Conservation (phyloP, 1,284 basidiomycete species). For the Cutaneotrichosporon cavernicola region DNA sequence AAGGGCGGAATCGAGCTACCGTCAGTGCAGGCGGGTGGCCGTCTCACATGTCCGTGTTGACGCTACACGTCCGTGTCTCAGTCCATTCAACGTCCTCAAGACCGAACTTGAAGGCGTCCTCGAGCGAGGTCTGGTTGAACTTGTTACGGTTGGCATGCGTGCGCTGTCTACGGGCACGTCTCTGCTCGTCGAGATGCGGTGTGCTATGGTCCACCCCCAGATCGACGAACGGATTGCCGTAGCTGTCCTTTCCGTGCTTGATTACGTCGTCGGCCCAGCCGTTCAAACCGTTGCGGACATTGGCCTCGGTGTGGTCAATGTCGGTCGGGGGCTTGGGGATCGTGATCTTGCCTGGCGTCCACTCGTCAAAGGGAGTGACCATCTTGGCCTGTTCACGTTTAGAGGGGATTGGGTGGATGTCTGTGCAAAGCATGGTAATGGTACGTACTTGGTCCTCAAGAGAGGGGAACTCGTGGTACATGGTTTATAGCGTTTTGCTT, state of each 20-base stretch:
- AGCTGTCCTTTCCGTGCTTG: constrained; percentile 12
- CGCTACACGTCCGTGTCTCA: constrained; percentile 29
- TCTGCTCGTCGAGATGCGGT: constrained; percentile 1
- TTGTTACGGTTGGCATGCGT: not conserved
- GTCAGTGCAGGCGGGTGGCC: constrained; percentile 5
- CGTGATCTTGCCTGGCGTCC: constrained; percentile 6
- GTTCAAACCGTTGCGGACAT: constrained; percentile 9
- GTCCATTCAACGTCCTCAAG: constrained; percentile 26
- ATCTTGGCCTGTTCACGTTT: not conserved
- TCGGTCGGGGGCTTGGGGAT: constrained; percentile 7
- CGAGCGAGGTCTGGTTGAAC: constrained; percentile 13
- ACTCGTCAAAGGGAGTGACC: constrained; percentile 14
- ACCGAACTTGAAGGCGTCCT: constrained; percentile 41
- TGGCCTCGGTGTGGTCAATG: constrained; percentile 7
- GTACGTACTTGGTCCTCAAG: not conserved
- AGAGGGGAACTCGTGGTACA: not conserved
- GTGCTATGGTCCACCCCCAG: constrained; percentile 3
- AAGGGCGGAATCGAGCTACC: constrained; percentile 37
- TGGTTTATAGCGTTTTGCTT: not conserved
- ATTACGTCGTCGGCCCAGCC: constrained; percentile 8
- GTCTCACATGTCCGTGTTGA: constrained; percentile 32
- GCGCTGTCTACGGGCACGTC: not conserved
- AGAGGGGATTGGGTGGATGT: not conserved
- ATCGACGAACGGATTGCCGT: constrained; percentile 13
- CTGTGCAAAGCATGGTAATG: not conserved